Evolutionary conservation across 805 yeast species (phyloP), one percentile per base, ranked within the genome.

Genomic region (Starmerella geochares): DNA sequence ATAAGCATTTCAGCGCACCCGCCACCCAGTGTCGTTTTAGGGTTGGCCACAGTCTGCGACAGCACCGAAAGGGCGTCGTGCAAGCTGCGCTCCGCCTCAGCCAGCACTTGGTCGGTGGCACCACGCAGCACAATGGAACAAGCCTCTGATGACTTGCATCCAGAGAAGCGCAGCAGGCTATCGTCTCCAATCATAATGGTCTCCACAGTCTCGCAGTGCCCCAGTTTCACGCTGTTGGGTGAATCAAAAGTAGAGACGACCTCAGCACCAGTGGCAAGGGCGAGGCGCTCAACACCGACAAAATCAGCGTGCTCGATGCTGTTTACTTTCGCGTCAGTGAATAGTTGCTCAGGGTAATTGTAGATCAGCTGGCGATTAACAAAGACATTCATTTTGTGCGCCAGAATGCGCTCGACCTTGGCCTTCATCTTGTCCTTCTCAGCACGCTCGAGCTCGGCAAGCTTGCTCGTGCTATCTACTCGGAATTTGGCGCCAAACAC

Each of bases 251-350:
- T 90, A 7, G 97, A 87, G 1, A 81, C 95, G 47, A 92, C 96
- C 72, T 92, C 97, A 64, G 96, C 98, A 47, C 98, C 98, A 11
- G 97, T 88, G 28, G 87, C 98, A 36, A 90, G 73, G 2, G 98
- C 95, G 58, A 92, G 76, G 65, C 97, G 80, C 72, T 92, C 98
- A 49, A 92, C 86, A 62, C 97, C 99, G 62, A 86, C 97, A 61
- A 92, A 92, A 67, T 92, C 98, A 14, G 98, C 97, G 65, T 92
- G 98, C 68, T 92, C 98, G 56, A 92, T 86, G 20, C 96, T 80
- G 67, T 86, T 88, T 60, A 92, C 84, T 48, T 80, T 79, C 38
- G 86, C 69, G 59, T 90, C 98, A 5, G 94, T 76, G 62, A 92
- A 85, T 58, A 92, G 74, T 68, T 86, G 96, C 70, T 92, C 98